Evolutionary conservation across 805 yeast species (phyloP).

Genomic region (Phaffomyces antillensis): DNA sequence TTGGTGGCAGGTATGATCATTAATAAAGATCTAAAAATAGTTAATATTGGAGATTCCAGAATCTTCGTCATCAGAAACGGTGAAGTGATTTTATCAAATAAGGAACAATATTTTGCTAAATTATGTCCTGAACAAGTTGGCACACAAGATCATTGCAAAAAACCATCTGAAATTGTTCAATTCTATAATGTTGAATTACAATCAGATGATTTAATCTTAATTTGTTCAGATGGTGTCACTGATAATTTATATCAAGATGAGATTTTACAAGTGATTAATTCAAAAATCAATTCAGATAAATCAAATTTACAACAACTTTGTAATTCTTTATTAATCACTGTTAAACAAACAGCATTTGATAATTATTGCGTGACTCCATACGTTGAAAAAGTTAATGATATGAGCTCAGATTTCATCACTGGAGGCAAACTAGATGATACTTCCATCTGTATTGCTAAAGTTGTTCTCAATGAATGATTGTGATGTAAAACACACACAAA

Average conservation of each 20-base stretch:
- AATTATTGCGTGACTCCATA: conserved; percentile 47
- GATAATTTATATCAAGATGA: conserved; percentile 47
- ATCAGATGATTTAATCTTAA: conserved; percentile 35
- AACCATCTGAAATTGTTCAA: conserved; percentile 44
- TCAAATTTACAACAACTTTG: conserved; percentile 33
- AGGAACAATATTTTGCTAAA: conserved; percentile 38
- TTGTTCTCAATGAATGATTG: conserved; percentile 17
- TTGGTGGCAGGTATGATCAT: conserved; percentile 40
- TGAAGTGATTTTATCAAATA: conserved; percentile 34
- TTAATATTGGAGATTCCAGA: conserved; percentile 48
- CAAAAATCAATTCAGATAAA: conserved; percentile 22
- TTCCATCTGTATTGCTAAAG: conserved; percentile 43
- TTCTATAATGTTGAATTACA: conserved; percentile 33
- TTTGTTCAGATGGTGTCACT: conserved; percentile 48
- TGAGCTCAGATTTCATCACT: conserved; percentile 27
- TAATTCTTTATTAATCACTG: conserved; percentile 32
- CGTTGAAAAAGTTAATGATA: conserved; percentile 41
- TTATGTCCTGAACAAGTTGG: conserved; percentile 52
- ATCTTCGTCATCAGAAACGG: conserved; percentile 42
- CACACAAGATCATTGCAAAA: conserved; percentile 34
- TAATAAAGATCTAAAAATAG: conserved; percentile 38
- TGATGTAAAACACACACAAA: not conserved
- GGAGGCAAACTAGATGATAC: conserved; percentile 54
- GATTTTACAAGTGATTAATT: conserved; percentile 32
- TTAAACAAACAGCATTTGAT: conserved; percentile 45